phyloP scores from a whole-genome alignment of 305 asterid genomes.

The Fraxinus paxiana region DNA sequence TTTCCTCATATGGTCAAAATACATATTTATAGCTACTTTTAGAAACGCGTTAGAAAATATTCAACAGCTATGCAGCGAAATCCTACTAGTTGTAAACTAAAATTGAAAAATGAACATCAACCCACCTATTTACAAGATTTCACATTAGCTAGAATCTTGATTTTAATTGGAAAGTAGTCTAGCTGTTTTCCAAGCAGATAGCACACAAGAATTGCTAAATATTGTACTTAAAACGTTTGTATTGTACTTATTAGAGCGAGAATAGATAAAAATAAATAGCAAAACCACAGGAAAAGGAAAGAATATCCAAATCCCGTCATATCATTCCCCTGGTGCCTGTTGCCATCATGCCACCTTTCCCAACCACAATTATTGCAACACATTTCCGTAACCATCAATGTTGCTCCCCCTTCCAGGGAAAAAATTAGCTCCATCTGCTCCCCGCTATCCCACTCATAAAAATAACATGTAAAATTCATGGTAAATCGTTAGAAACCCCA shows the following conservation, averaged over 20 bases:
- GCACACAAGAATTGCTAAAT: not conserved
- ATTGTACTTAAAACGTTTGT: not conserved
- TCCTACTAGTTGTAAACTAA: not conserved
- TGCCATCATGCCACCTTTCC: not conserved
- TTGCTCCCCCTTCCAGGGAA: not conserved
- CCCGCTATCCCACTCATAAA: not conserved
- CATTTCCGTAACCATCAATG: not conserved
- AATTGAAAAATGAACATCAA: not conserved
- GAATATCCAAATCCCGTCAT: not conserved
- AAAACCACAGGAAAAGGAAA: not conserved
- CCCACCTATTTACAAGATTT: not conserved
- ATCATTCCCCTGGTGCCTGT: not conserved
- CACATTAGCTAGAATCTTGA: not conserved
- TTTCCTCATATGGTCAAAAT: not conserved
- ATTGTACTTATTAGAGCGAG: not conserved
- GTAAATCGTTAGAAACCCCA: not conserved
- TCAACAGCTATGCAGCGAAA: not conserved
- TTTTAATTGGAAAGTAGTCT: not conserved
- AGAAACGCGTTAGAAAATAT: not conserved
- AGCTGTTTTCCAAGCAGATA: conserved; percentile 1
- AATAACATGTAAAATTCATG: not conserved
- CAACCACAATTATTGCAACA: not conserved
- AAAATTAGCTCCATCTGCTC: not conserved
- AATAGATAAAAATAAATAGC: not conserved
- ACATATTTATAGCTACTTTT: not conserved